Base-by-base conservation (phyloP, 305 asterid genomes). In the Fraxinus sp. region DNA sequence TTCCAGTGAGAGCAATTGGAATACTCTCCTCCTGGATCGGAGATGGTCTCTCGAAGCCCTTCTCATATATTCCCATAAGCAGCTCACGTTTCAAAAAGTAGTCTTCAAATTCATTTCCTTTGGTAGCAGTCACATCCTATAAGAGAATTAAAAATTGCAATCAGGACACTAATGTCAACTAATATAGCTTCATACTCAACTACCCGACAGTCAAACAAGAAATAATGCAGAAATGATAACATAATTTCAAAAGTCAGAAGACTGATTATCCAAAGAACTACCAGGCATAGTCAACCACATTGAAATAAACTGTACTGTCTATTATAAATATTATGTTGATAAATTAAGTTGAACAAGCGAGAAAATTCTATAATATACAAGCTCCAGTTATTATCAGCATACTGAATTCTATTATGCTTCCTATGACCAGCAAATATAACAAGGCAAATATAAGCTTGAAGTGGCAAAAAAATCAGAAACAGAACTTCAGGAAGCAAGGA, bases 21-120 rank as follows among this genome's bases (percentile, higher is more conserved):
- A 95, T 95, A 77, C 99, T 95, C 90, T 95, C 99, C 91, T 95
- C 99, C 82, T 95, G 98, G 82, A 95, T 95, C 13, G 98, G 98
- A 14, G 98, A 95, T 35, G 98, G 98, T 85, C 94, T 91, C 82
- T 95, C 98, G 78, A 95, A 95, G 32, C 98, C 98, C 89, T 95
- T 95, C 88, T 95, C 98, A 83, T 94, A 95, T 89, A 95, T 95
- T 70, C 98, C 98, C 98, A 94, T 94, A 79, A 95, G 97, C 86
- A 95, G 88, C 88, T 95, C 98, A 2, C 97, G 97, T 86, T 95
- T 94, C 89, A 95, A 88, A 85, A 95, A 95, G 91, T 94, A 95
- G 83, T 94, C 98, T 89, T 94, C 98, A 80, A 95, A 95, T 80
- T 94, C 97, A 87, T 95, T 95, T 84, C 99, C 98, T 83, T 93